Conservation (phyloP, 805 yeast species). For the Gaillardinia entomophila region DNA sequence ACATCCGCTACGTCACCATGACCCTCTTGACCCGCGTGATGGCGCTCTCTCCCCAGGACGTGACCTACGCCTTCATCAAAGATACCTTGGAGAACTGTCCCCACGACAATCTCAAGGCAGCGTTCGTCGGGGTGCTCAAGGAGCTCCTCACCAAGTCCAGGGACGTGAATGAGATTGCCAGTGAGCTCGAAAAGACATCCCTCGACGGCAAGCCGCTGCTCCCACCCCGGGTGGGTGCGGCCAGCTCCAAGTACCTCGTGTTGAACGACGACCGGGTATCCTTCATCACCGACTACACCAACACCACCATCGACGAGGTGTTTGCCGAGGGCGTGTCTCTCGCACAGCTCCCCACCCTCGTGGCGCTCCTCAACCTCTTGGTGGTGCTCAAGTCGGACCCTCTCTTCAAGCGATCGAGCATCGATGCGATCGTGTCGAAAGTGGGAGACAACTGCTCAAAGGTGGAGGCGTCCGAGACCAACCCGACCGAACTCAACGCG, state of each 20-base stretch:
- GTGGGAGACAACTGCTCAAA: constrained; percentile 10
- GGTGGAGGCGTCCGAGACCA: constrained; percentile 13
- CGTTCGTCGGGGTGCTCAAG: constrained; percentile 62
- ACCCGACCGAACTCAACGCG: no score
- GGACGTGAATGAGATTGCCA: neutral
- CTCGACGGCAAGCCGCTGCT: constrained; percentile 10
- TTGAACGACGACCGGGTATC: constrained; percentile 37
- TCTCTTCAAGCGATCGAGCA: constrained; percentile 7
- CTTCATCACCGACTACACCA: constrained; percentile 39
- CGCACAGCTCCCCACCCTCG: constrained; percentile 35
- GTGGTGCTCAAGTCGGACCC: constrained; percentile 23
- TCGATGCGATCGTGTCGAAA: constrained; percentile 9
- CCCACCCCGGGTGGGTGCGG: constrained; percentile 10
- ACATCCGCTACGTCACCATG: constrained; percentile 40
- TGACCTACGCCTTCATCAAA: constrained; percentile 52
- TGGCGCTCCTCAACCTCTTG: constrained; percentile 54
- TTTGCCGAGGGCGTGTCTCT: constrained; percentile 21
- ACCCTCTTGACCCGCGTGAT: constrained; percentile 63
- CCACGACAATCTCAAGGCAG: constrained; percentile 52
- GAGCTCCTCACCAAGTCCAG: constrained; percentile 46
- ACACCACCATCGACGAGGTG: constrained; percentile 29
- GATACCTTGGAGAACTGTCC: constrained; percentile 68
- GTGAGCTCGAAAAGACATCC: neutral
- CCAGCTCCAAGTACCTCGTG: constrained; percentile 33
- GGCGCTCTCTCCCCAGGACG: constrained; percentile 49